Evolutionary conservation across 2,329 filamentous ascomycete genomes (phyloP).

Genomic region (Clonostachys solani): DNA sequence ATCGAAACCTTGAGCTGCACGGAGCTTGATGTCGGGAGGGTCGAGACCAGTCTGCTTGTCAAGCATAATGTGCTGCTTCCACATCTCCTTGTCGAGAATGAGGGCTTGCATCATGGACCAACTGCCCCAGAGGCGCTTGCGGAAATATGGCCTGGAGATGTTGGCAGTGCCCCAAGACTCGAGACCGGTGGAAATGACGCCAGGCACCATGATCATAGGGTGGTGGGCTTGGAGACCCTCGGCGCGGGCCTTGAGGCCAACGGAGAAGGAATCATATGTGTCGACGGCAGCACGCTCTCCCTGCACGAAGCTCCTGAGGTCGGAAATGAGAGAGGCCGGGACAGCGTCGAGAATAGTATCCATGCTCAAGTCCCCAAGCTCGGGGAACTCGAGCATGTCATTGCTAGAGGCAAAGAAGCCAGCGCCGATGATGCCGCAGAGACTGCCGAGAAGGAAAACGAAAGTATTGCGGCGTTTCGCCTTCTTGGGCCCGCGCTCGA

Average conservation of each 20-base stretch:
- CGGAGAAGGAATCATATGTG: conserved; percentile 89
- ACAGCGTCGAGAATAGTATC: conserved; percentile 84
- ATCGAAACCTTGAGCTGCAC: conserved; percentile 94
- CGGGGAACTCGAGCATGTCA: conserved; percentile 79
- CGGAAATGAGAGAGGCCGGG: conserved; percentile 78
- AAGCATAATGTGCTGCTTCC: conserved; percentile 97
- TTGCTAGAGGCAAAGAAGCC: conserved; percentile 87
- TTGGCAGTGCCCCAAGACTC: conserved; percentile 95
- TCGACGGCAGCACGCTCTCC: conserved; percentile 79
- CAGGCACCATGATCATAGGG: conserved; percentile 94
- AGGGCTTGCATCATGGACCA: conserved; percentile 99
- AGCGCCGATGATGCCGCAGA: conserved; percentile 87
- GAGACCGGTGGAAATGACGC: conserved; percentile 93
- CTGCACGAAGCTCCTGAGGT: conserved; percentile 82
- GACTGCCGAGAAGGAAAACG: conserved; percentile 80
- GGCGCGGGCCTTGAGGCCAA: conserved; percentile 75
- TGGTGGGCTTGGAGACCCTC: conserved; percentile 81
- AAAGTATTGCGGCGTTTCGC: conserved; percentile 74
- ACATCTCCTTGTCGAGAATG: conserved; percentile 86
- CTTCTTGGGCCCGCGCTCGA: conserved; percentile 39
- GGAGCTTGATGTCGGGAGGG: conserved; percentile 82
- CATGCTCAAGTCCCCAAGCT: conserved; percentile 70
- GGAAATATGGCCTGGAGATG: conserved; percentile 82
- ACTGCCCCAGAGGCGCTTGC: conserved; percentile 92
- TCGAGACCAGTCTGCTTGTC: conserved; percentile 89